Evolutionary conservation across 2,329 filamentous ascomycete species (phyloP).

Genomic region (Phoma sp.): DNA sequence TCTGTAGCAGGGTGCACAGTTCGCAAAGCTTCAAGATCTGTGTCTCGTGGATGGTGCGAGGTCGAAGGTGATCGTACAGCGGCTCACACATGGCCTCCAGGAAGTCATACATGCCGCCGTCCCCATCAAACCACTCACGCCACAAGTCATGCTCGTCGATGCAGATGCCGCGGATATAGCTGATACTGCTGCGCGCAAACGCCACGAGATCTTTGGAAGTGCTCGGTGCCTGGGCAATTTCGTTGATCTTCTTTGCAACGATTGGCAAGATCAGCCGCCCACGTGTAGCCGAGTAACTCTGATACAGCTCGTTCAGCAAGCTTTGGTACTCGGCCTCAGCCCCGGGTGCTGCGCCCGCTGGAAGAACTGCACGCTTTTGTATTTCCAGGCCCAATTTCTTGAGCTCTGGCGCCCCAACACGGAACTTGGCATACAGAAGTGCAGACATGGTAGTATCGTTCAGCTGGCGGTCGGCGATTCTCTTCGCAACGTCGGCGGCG

Average conservation of each 20-base stretch:
- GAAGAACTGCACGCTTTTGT: constrained; percentile 67
- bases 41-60: constrained; percentile 69
- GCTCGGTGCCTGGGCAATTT: constrained; percentile 63
- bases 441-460: constrained; percentile 76
- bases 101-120: constrained; percentile 68
- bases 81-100: constrained; percentile 71
- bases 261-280: constrained; percentile 66
- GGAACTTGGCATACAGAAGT: constrained; percentile 73
- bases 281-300: constrained; percentile 66
- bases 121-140: constrained; percentile 69
- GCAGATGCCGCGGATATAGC: constrained; percentile 69
- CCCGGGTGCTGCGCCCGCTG: constrained; percentile 63
- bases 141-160: constrained; percentile 72
- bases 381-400: constrained; percentile 71
- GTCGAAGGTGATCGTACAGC: constrained; percentile 69
- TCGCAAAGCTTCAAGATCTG: constrained; percentile 71
- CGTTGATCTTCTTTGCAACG: constrained; percentile 65
- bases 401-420: constrained; percentile 68
- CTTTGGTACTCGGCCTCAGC: constrained; percentile 69
- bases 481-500: constrained; percentile 65
- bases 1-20: constrained; percentile 69
- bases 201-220: constrained; percentile 68
- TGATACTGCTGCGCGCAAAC: constrained; percentile 68
- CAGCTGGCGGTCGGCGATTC: constrained; percentile 69
- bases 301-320: constrained; percentile 68